Percentiles rank a stretch among this genome's conserved stretches.
Conservation (phyloP, 164 flowering plant genomes). For the Umbilicus rupestris region DNA sequence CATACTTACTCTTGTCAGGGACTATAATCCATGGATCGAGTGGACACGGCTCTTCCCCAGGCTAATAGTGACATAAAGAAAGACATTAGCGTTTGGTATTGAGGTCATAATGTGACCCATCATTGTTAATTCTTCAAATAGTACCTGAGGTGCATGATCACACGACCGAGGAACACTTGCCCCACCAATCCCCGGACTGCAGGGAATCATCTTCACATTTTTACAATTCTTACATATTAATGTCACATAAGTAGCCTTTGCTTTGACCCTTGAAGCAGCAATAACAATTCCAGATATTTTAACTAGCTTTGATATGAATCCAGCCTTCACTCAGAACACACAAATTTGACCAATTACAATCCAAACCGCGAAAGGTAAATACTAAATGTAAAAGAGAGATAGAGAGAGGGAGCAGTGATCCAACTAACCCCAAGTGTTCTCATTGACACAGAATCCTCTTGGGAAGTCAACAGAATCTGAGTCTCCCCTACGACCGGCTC, state of each 20-base stretch:
- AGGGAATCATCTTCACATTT: constrained; percentile 60
- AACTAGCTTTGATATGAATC: constrained; percentile 73
- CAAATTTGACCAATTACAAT: not conserved
- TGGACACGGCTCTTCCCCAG: constrained; percentile 92
- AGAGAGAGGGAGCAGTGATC: not conserved
- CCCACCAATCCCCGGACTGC: constrained; percentile 97
- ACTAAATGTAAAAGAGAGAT: not conserved
- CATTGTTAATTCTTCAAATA: not conserved
- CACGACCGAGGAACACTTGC: constrained; percentile 96
- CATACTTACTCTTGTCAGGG: constrained; percentile 94
- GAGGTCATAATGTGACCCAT: not conserved
- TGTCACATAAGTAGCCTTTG: constrained; percentile 92
- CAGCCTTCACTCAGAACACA: constrained; percentile 32
- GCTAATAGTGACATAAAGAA: constrained; percentile 19
- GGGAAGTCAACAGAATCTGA: constrained; percentile 74
- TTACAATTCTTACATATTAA: constrained; percentile 85
- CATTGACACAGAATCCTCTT: constrained; percentile 78
- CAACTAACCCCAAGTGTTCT: constrained; percentile 78
- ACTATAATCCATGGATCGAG: constrained; percentile 93
- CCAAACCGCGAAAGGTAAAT: not conserved
- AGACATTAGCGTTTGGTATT: not conserved
- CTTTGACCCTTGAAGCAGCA: constrained; percentile 95
- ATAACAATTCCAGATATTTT: constrained; percentile 89
- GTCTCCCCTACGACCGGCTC: constrained; percentile 71
- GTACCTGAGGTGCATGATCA: constrained; percentile 83